Base-by-base conservation (phyloP, 176 grass and related monocot species). In the Avena eriantha region DNA sequence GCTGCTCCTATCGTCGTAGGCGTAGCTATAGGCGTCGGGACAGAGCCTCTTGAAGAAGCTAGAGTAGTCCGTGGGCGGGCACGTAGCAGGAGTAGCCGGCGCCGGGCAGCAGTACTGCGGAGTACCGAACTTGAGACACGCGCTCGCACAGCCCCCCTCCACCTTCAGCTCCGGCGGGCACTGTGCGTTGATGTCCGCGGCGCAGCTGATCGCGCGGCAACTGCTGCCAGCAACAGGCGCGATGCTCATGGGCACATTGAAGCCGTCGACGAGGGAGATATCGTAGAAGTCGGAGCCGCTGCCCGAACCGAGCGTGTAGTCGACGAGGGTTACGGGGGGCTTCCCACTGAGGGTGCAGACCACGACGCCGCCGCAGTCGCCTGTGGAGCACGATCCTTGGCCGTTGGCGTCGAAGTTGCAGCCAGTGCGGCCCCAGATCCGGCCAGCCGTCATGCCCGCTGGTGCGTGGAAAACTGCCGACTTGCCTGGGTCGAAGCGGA, bases 261-360 rank as follows among this genome's bases (percentile, higher is more conserved):
- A 93, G 50, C 91, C 91, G 71, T 93, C 88, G 80, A 90, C 73
- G 60, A 91, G 73, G 70, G 92, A 94, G 75, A 94, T 63, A 80
- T 94, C 92, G n/a, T 84, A 86, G 83, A 77, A 94, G 83, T 94
- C 92, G 31, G 45, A 7, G 68, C 54, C 61, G 21, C 33, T 15
- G 75, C 48, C 73, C 55, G 78, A 84, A 17, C 78, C 77, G 7
- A 89, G 80, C 26, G 80, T 69, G 53, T 58, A 94, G 80, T 94
- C 92, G 46, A 39, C 36, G 36, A 39, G 36, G 5, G 36, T 39
- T 5, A 39, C 36, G 36, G 36, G 36, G 36, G 36, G 36, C 36
- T 39, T 39, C 36, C 36, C 36, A 5, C 36, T 39, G 36, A 39
- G 36, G 36, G 36, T 39, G 36, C 36, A 39, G 36, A 5, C 36